Base-by-base conservation (phyloP, 1,139 yeast species). In the Yamadazyma songkhlaensis region DNA sequence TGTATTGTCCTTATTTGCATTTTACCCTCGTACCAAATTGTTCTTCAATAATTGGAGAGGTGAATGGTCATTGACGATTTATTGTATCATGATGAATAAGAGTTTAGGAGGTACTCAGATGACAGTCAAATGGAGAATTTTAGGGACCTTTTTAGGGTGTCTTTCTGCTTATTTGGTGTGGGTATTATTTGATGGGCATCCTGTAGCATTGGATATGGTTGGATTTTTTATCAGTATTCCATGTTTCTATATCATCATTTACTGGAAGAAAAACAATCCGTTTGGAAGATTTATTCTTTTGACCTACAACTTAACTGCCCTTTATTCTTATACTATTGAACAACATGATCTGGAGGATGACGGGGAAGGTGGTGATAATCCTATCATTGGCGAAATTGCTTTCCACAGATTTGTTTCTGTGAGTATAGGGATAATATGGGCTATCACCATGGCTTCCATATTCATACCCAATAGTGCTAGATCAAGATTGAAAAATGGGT, bases 81-180 rank as follows among this genome's bases (percentile, higher is more conserved):
- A 80, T 51, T 80, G 87, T 49, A 83, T 87, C 40, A 84, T 87
- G 68, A 85, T 86, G 92, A 84, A 82, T 52, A 85, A 85, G 53
- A 82, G 90, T 0, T 66, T 85, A n/a, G 96, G 95, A 10, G 95
- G 95, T 0, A 87, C 95, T 0, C 74, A 86, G 11, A 79, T 81
- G 78, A 83, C 94, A 0, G 80, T 84, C 1, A 81, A 83, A 46
- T 81, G 85, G 78, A 68, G 96, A 45, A 70, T 86, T 39, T 49
- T 81, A 12, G 96, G 96, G 0, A 86, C 95, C 0, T 77, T 81
- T 45, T 40, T 83, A 9, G 96, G 96, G 0, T 85, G 90, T 1
- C 46, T 67, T 10, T 49, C 68, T 6, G 95, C 95, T 0, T 80
- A 69, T 48, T 10, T 67, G 2, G 66, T 75, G 6, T 85, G 92